Evolutionary conservation across 192 early-diverging fungal species (phyloP).

Genomic region (Backusella macrospora): DNA sequence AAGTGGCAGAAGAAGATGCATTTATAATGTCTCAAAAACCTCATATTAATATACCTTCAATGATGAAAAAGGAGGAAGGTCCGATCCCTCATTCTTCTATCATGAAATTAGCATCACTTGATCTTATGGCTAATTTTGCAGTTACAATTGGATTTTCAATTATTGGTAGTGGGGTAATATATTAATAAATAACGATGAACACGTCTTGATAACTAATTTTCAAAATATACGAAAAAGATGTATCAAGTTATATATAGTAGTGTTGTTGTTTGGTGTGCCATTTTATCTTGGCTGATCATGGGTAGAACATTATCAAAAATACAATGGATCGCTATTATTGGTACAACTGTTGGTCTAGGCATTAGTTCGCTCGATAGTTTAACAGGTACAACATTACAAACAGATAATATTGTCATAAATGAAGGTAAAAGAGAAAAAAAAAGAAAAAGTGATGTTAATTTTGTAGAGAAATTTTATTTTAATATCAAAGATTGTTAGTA

Average conservation of each 20-base stretch:
- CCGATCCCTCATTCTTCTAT: constrained; percentile 34
- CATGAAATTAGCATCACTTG: constrained; percentile 43
- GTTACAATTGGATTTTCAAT: constrained; percentile 59
- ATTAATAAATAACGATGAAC: not conserved
- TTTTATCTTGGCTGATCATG: constrained; percentile 56
- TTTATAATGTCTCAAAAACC: constrained; percentile 13
- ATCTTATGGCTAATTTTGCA: constrained; percentile 56
- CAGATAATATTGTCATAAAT: not conserved
- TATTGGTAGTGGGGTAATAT: constrained; percentile 57
- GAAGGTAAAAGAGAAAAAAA: not conserved
- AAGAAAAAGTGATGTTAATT: not conserved
- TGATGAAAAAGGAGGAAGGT: constrained; percentile 33
- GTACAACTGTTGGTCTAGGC: constrained; percentile 54
- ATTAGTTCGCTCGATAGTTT: constrained; percentile 49
- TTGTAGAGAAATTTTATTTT: not conserved
- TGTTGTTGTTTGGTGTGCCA: constrained; percentile 65
- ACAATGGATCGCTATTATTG: constrained; percentile 58
- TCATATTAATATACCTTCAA: constrained; percentile 2
- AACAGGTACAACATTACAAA: not conserved
- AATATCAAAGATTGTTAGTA: not conserved
- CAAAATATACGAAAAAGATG: constrained; percentile 42
- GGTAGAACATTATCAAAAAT: constrained; percentile 44
- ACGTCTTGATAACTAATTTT: not conserved
- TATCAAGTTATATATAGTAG: constrained; percentile 65
- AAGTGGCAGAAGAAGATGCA: constrained; percentile 9